Percentiles rank a stretch among this genome's conserved stretches.
These are phyloP conservation scores for Periconia sp. DNA, from an alignment of 2,329 filamentous ascomycete species.

Conservation along the genomic window DNA sequence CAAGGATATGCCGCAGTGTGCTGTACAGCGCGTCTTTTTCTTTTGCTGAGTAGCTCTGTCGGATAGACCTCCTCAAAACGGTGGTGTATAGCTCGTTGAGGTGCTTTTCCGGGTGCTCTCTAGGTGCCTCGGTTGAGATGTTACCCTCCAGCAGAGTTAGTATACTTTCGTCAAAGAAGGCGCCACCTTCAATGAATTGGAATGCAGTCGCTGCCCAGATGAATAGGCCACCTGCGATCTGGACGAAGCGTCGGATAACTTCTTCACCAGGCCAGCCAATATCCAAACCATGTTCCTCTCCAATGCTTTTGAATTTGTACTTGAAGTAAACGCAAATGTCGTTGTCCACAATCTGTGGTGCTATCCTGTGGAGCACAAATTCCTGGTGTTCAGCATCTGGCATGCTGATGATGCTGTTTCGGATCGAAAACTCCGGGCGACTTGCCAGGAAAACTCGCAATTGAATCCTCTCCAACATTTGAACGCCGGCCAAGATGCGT, in stretches of 20 bases:
- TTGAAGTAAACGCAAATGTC: slow-evolving; percentile 10
- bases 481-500: slow-evolving; percentile 6
- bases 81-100: slow-evolving; percentile 13
- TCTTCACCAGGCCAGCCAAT: slow-evolving; percentile 20
- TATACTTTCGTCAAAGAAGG: background rate
- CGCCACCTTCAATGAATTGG: slow-evolving; percentile 18
- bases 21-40: slow-evolving; percentile 2
- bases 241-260: slow-evolving; percentile 20
- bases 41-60: background rate
- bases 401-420: slow-evolving; percentile 4
- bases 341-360: slow-evolving; percentile 3
- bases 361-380: slow-evolving; percentile 13
- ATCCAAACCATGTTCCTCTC: background rate
- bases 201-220: slow-evolving; percentile 36
- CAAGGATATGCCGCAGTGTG: slow-evolving; percentile 6
- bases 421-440: slow-evolving; percentile 12
- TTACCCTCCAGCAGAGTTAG: background rate
- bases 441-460: slow-evolving; percentile 22
- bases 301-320: background rate
- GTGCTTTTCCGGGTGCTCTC: background rate
- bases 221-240: slow-evolving; percentile 35
- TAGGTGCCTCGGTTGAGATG: slow-evolving; percentile 2
- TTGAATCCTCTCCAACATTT: slow-evolving; percentile 6
- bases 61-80: slow-evolving; percentile 7
- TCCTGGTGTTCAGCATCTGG: slow-evolving; percentile 1